These are phyloP conservation scores for Ascochyta rabiei DNA, from an alignment of 2,329 filamentous ascomycete genomes.

Conservation along the genomic window DNA sequence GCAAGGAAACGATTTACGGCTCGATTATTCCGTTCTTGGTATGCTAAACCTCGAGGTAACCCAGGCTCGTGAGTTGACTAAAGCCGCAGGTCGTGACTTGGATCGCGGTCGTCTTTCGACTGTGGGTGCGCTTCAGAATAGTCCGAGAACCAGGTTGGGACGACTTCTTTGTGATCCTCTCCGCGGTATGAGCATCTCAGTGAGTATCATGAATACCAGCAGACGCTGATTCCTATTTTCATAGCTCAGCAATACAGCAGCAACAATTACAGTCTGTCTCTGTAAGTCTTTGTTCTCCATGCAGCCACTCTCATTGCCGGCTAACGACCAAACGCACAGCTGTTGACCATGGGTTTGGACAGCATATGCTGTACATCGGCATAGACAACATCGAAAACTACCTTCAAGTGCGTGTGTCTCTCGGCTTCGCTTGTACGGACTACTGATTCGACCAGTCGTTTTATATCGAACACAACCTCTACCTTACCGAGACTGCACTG, in stretches of 20 bases:
- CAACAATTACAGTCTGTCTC: slow-evolving; percentile 29
- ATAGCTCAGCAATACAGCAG: slow-evolving; percentile 35
- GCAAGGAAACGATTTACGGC: slow-evolving; percentile 33
- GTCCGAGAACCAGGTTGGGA: slow-evolving; percentile 46
- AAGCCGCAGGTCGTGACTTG: slow-evolving; percentile 31
- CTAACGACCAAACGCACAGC: slow-evolving; percentile 28
- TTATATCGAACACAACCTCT: slow-evolving; percentile 37
- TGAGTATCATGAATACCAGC: too few relatives aligned
- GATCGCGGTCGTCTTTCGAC: slow-evolving; percentile 35
- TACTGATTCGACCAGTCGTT: slow-evolving; percentile 26
- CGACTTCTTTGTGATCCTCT: slow-evolving; percentile 40
- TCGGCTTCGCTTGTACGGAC: not conserved
- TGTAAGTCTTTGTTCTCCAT: slow-evolving; percentile 20
- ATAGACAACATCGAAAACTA: slow-evolving; percentile 20
- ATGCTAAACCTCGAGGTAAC: slow-evolving; percentile 3
- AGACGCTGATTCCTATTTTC: slow-evolving; percentile 2
- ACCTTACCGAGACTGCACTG: slow-evolving; percentile 38
- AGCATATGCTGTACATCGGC: slow-evolving; percentile 39
- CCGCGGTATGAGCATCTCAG: slow-evolving; percentile 27
- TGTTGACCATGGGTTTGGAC: slow-evolving; percentile 39
- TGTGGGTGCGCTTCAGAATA: slow-evolving; percentile 36
- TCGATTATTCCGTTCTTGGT: slow-evolving; percentile 36
- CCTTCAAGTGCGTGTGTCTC: slow-evolving; percentile 13
- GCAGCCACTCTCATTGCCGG: not conserved
- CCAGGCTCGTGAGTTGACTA: slow-evolving; percentile 11